Evolutionary conservation across 75 land plant genomes (phyloP).

Genomic region (Cunninghamia lanceolata): DNA sequence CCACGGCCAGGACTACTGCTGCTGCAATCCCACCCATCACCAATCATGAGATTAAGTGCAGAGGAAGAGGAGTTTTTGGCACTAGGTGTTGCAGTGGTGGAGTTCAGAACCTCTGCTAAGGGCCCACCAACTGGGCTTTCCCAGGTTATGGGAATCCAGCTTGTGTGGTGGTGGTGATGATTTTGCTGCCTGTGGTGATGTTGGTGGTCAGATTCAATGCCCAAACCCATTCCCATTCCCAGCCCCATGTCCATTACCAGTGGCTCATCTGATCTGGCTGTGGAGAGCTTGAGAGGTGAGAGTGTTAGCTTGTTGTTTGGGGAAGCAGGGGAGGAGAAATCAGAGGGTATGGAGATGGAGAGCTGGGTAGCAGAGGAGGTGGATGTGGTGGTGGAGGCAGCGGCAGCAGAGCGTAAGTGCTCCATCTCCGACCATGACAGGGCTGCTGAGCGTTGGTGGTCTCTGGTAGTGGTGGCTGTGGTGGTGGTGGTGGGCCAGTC

Average conservation of each 20-base stretch:
- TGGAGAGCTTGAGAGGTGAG: conserved; percentile 70
- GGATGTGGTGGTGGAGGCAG: neutral
- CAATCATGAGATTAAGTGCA: conserved; percentile 47
- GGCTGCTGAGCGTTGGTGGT: conserved; percentile 26
- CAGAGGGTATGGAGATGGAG: conserved; percentile 77
- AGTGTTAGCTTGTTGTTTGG: conserved; percentile 56
- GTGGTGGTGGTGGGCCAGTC: conserved; percentile 65
- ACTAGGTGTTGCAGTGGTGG: conserved; percentile 25
- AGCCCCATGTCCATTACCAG: conserved; percentile 53
- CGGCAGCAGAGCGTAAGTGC: conserved; percentile 20
- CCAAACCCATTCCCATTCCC: conserved; percentile 40
- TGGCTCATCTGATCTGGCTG: conserved; percentile 25
- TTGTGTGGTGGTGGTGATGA: conserved; percentile 5
- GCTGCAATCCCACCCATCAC: conserved; percentile 43
- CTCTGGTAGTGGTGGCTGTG: neutral
- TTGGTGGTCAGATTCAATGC: conserved; percentile 15
- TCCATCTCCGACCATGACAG: conserved; percentile 49
- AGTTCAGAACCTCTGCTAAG: conserved; percentile 74
- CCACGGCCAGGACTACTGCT: conserved; percentile 9
- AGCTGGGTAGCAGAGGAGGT: conserved; percentile 61
- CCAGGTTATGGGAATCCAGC: conserved; percentile 68
- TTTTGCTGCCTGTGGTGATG: neutral
- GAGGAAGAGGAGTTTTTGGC: conserved; percentile 14
- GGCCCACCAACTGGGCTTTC: conserved; percentile 84
- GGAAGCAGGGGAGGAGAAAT: conserved; percentile 39